Base-by-base conservation (phyloP, 139 green algal species). In the Picochlorum costavermella region DNA sequence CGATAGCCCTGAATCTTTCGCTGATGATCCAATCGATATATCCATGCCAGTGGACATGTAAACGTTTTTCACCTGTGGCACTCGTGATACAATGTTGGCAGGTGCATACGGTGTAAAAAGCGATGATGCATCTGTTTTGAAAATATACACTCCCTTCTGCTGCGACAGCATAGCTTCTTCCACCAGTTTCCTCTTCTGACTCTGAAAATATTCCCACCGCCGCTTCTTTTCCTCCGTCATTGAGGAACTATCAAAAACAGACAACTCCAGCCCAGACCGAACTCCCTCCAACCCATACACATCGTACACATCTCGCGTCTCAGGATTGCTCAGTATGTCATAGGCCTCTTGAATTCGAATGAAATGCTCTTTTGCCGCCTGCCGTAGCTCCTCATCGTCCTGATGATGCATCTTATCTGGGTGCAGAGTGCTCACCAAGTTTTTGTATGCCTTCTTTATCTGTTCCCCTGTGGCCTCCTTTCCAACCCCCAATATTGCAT, bases 231-330 rank as follows among this genome's bases (percentile, higher is more conserved):
- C 79, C 2, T 85, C 75, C 6, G n/a, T 40, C 20, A 11, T 72
- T 29, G 67, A 68, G 51, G 20, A 33, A 28, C 14, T 14, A 53
- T 28, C 16, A 25, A 16, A 16, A 5, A 20, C 36, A 23, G 56
- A 62, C n/a, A 83, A 64, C 53, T 81, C 62, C 51, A 82, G 56
- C 9, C 78, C 78, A 36, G 75, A 60, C 6, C 46, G 17, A 8
- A 84, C 53, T 5, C 75, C 79, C 44, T 81, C 68, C 55, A 73
- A 68, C 9, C 79, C 79, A 53, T 85, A 85, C 1, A 85, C 44
- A 40, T 85, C 79, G 26, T 85, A 85, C 5, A 85, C 67, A 40
- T 75, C 62, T 0, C 79, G 65, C 60, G 71, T 75, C 17, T 64
- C 40, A 3, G 75, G 53, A 56, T 84, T 61, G 36, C 48, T 65